A percentile compares a stretch with the other conserved stretches of the same genome.
These are phyloP conservation scores for Magnusiomyces sp. DNA, from an alignment of 1,139 yeast genomes.

Conservation along the genomic window DNA sequence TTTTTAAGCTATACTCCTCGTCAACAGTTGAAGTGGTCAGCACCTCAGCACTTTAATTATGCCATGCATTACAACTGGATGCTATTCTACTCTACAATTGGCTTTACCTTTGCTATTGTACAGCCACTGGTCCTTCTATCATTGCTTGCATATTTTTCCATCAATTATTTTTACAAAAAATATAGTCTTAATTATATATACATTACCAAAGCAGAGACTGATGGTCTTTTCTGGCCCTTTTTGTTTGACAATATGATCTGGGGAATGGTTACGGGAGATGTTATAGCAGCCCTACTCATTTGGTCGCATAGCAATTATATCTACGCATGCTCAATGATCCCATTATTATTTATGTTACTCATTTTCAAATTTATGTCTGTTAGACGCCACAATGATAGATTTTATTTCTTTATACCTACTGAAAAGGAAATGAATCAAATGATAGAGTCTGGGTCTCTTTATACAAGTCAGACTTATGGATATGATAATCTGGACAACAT, in stretches of 20 bases:
- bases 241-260: conserved; percentile 31
- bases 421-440: conserved; percentile 20
- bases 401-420: conserved; percentile 28
- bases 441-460: neutral
- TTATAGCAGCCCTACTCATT: conserved; percentile 32
- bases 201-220: conserved; percentile 34
- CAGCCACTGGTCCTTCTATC: conserved; percentile 35
- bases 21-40: conserved; percentile 29
- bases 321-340: conserved; percentile 30
- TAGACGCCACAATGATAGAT: conserved; percentile 19
- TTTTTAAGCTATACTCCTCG: conserved; percentile 33
- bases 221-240: conserved; percentile 35
- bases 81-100: conserved; percentile 34
- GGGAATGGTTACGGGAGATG: conserved; percentile 32
- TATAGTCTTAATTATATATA: conserved; percentile 33
- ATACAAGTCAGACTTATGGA: conserved; percentile 12
- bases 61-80: conserved; percentile 32
- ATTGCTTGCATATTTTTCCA: conserved; percentile 27
- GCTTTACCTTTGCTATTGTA: conserved; percentile 33
- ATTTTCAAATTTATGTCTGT: conserved; percentile 26
- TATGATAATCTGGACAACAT: conserved; percentile 19
- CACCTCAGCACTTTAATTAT: conserved; percentile 33
- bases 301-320: conserved; percentile 35
- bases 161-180: conserved; percentile 32
- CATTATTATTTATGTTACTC: conserved; percentile 27